Evolutionary conservation across 2,329 filamentous ascomycete genomes (phyloP).

Genomic region (Aspergillus sp.): DNA sequence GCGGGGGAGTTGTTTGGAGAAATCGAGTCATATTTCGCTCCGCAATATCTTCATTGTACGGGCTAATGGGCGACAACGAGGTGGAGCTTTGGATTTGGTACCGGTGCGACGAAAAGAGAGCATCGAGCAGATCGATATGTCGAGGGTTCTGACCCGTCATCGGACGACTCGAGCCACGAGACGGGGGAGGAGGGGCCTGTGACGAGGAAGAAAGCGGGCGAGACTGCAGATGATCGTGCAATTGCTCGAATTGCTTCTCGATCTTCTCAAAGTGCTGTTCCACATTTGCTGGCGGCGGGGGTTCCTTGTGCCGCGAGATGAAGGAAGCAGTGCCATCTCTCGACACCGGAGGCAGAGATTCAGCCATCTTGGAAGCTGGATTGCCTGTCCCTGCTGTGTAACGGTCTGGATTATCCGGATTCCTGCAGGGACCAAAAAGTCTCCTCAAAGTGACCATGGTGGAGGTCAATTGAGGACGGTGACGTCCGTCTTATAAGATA

Average conservation of each 20-base stretch:
- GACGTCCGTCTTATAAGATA: background rate
- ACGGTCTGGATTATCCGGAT: too few relatives aligned
- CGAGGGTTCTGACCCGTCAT: constrained; percentile 18
- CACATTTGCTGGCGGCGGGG: constrained; percentile 17
- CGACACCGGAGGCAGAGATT: too few relatives aligned
- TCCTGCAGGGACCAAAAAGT: constrained; percentile 16
- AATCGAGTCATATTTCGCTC: constrained; percentile 38
- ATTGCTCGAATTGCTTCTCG: constrained; percentile 35
- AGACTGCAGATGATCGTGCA: constrained; percentile 30
- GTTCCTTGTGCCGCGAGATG: constrained; percentile 10
- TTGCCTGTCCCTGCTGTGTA: too few relatives aligned
- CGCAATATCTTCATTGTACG: constrained; percentile 41
- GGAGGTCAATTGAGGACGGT: background rate
- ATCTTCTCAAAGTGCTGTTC: constrained; percentile 32
- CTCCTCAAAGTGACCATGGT: constrained; percentile 31
- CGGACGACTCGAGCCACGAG: constrained; percentile 16
- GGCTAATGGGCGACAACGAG: constrained; percentile 25
- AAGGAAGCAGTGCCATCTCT: background rate
- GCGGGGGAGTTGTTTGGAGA: constrained; percentile 19
- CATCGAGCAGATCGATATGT: constrained; percentile 38
- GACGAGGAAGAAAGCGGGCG: constrained; percentile 23
- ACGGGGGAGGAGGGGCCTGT: constrained; percentile 14
- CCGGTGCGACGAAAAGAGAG: constrained; percentile 30
- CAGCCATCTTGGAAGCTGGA: too few relatives aligned
- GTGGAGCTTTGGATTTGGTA: constrained; percentile 17